Evolutionary conservation across 495 filamentous ascomycete species (phyloP).

Genomic region (Xylaria venustula): DNA sequence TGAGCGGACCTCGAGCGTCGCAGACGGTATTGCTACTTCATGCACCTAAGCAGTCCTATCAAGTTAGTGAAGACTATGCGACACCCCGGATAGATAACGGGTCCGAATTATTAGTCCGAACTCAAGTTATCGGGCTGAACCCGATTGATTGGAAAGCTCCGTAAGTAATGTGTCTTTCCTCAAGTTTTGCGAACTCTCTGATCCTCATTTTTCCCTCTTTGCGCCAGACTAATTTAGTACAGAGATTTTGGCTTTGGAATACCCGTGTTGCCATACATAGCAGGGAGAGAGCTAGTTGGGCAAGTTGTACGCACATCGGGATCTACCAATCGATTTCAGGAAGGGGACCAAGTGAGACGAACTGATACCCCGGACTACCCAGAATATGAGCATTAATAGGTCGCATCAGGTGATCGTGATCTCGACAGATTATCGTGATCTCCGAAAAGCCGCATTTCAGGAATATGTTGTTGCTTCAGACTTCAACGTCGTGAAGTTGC

Average conservation of each 20-base stretch:
- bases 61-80: slow-evolving; percentile 42
- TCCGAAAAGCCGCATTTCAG: slow-evolving; percentile 67
- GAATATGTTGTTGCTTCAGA: slow-evolving; percentile 63
- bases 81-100: slow-evolving; percentile 55
- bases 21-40: slow-evolving; percentile 47
- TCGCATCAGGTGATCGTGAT: slow-evolving; percentile 50
- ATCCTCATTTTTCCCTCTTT: slow-evolving; percentile 6
- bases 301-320: slow-evolving; percentile 50
- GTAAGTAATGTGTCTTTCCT: slow-evolving; percentile 38
- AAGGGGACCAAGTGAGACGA: slow-evolving; percentile 51
- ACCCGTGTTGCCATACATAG: slow-evolving; percentile 63
- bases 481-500: slow-evolving; percentile 62
- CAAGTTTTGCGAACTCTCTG: slow-evolving; percentile 2
- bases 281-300: slow-evolving; percentile 63
- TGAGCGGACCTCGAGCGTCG: slow-evolving; percentile 5
- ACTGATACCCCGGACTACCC: neutral
- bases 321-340: slow-evolving; percentile 42
- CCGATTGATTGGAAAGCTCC: slow-evolving; percentile 74
- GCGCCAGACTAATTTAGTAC: neutral
- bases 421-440: slow-evolving; percentile 70
- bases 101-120: slow-evolving; percentile 52
- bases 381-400: neutral
- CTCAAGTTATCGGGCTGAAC: slow-evolving; percentile 57
- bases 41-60: slow-evolving; percentile 42
- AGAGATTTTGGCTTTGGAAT: slow-evolving; percentile 67